These are phyloP conservation scores for Hypoxylon sp. DNA, from an alignment of 2,329 filamentous ascomycete species.

Conservation along the genomic window DNA sequence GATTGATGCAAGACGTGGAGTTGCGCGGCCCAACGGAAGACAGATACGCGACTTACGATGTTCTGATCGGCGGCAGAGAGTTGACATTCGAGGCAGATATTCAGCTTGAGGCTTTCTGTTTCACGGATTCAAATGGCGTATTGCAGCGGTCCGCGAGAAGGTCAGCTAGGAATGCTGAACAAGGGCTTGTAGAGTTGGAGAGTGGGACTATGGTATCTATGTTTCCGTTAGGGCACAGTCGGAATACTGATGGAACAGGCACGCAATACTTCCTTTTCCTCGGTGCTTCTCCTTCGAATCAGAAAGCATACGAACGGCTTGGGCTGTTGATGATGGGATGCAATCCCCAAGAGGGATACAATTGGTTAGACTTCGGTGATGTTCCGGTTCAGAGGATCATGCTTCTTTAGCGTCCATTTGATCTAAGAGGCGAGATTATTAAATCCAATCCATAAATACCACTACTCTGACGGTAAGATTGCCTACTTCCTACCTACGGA, in stretches of 20 bases:
- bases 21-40: constrained; percentile 2
- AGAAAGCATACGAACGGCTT: constrained; percentile 13
- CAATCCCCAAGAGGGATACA: constrained; percentile 3
- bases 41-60: neutral
- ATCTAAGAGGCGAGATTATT: too few relatives aligned
- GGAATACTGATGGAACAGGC: neutral
- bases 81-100: constrained; percentile 7
- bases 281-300: constrained; percentile 10
- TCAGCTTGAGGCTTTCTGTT: constrained; percentile 20
- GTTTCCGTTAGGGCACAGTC: constrained; percentile 2
- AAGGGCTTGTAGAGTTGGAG: constrained; percentile 1
- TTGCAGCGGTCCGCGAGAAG: constrained; percentile 20
- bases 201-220: constrained; percentile 7
- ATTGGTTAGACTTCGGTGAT: constrained; percentile 10
- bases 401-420: constrained; percentile 5
- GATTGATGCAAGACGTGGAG: constrained; percentile 11
- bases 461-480: too few relatives aligned
- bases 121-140: constrained; percentile 2
- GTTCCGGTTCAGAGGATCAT: constrained; percentile 7
- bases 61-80: constrained; percentile 2
- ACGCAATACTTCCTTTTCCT: constrained; percentile 18
- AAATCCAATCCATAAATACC: too few relatives aligned
- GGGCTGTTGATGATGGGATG: constrained; percentile 7
- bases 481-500: too few relatives aligned
- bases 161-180: constrained; percentile 2